Conservation (phyloP, 805 yeast genomes). For the Saccharomycopsis sp. region DNA sequence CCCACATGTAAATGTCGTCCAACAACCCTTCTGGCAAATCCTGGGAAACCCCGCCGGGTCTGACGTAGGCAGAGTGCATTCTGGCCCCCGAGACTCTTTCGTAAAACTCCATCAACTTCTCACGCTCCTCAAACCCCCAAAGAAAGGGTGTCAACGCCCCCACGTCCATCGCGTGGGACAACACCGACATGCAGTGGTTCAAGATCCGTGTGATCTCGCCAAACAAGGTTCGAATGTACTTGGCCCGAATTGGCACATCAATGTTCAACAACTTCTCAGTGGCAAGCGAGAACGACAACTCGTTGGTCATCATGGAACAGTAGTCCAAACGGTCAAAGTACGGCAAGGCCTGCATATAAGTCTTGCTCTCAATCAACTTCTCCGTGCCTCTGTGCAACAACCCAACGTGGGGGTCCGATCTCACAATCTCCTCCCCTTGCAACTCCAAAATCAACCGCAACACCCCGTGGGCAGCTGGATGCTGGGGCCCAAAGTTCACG, state of each 20-base stretch:
- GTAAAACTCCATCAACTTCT: conserved; percentile 85
- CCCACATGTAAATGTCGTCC: conserved; percentile 93
- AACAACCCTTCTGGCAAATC: conserved; percentile 79
- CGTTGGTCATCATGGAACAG: conserved; percentile 85
- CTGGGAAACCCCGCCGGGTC: conserved; percentile 90
- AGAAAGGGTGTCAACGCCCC: conserved; percentile 89
- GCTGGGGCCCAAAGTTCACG: conserved; percentile 87
- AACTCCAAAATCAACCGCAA: conserved; percentile 76
- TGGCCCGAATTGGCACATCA: conserved; percentile 78
- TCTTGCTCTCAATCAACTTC: conserved; percentile 77
- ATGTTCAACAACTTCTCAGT: conserved; percentile 77
- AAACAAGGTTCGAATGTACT: conserved; percentile 76
- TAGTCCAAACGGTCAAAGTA: conserved; percentile 83
- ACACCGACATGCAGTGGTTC: conserved; percentile 79
- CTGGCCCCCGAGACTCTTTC: conserved; percentile 89
- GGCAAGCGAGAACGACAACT: conserved; percentile 74
- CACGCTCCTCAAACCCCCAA: conserved; percentile 94
- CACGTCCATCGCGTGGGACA: conserved; percentile 88
- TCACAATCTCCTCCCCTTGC: conserved; percentile 80
- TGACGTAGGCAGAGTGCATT: conserved; percentile 76
- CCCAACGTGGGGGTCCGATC: conserved; percentile 87
- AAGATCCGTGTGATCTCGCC: conserved; percentile 80
- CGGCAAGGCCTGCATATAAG: conserved; percentile 82
- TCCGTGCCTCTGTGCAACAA: conserved; percentile 84
- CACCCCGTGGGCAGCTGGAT: conserved; percentile 94